phyloP scores from a whole-genome alignment of 352 stramenopile species.

The Phytophthora syringae region DNA sequence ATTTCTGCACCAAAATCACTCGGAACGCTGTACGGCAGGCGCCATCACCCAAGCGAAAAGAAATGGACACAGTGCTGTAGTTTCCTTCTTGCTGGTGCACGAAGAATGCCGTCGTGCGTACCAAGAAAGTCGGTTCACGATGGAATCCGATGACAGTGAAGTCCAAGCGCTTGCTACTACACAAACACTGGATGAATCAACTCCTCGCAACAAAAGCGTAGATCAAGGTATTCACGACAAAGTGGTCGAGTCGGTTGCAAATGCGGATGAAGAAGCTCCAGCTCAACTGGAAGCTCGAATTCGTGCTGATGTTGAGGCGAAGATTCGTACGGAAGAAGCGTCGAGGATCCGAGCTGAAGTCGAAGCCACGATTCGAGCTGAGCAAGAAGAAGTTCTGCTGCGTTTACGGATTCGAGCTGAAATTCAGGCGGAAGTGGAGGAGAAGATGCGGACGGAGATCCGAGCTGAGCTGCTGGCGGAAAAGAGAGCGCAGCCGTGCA shows the following conservation, averaged over 20 bases:
- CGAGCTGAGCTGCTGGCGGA: constrained; percentile 19
- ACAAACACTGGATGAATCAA: background rate
- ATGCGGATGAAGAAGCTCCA: background rate
- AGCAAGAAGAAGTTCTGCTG: constrained; percentile 18
- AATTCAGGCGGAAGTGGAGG: constrained; percentile 23
- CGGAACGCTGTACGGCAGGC: constrained; percentile 8
- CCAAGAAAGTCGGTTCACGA: constrained; percentile 10
- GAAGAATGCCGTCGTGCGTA: constrained; percentile 12
- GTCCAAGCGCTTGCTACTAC: background rate
- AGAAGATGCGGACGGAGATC: constrained; percentile 23
- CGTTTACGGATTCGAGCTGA: constrained; percentile 19
- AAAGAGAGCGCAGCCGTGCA: constrained; percentile 11
- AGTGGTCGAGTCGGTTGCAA: background rate
- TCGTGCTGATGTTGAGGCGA: constrained; percentile 20
- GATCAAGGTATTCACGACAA: background rate
- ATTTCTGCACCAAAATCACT: constrained; percentile 20
- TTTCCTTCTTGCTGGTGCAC: constrained; percentile 13
- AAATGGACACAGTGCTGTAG: constrained; percentile 4
- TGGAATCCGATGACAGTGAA: background rate
- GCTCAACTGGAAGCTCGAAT: constrained; percentile 11
- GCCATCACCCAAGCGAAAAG: background rate
- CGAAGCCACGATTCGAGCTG: constrained; percentile 8
- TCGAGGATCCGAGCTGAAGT: constrained; percentile 25
- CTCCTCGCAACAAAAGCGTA: background rate
- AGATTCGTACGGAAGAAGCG: constrained; percentile 17